These are phyloP conservation scores for Ophiocordyceps australis DNA, from an alignment of 2,329 filamentous ascomycete genomes.

Conservation along the genomic window DNA sequence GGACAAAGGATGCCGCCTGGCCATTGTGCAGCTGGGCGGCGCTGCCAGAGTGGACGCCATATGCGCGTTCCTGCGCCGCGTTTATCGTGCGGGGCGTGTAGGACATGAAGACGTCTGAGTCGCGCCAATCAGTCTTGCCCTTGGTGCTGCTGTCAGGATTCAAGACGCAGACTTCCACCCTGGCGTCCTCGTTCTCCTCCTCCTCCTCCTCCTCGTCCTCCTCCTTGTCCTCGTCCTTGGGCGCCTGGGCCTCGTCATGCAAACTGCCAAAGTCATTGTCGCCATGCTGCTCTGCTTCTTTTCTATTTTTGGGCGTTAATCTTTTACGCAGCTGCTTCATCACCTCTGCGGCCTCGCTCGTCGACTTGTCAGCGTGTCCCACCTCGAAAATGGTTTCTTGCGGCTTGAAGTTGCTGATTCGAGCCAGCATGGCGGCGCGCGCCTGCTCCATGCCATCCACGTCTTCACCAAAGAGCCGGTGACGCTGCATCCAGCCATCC, in stretches of 20 bases:
- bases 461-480: constrained; percentile 63
- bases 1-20: constrained; percentile 64
- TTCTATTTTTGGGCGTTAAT: constrained; percentile 39
- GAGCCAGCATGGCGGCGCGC: constrained; percentile 71
- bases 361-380: constrained; percentile 49
- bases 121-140: constrained; percentile 51
- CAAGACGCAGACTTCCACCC: constrained; percentile 54
- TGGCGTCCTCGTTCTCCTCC: constrained; percentile 40
- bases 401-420: constrained; percentile 76
- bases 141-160: constrained; percentile 29
- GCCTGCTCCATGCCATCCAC: constrained; percentile 48
- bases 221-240: constrained; percentile 7
- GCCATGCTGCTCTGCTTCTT: constrained; percentile 15
- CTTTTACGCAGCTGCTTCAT: constrained; percentile 56
- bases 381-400: constrained; percentile 95
- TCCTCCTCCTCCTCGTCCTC: constrained; percentile 30
- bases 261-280: constrained; percentile 13
- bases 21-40: too few species aligned
- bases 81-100: constrained; percentile 74
- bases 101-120: constrained; percentile 88
- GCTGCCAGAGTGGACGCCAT: constrained; percentile 75
- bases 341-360: constrained; percentile 50
- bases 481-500: constrained; percentile 54
- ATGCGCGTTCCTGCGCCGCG: constrained; percentile 75
- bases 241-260: not conserved